Base-by-base conservation (phyloP, 805 yeast genomes). In the Tetrapisispora iriomotensis region DNA sequence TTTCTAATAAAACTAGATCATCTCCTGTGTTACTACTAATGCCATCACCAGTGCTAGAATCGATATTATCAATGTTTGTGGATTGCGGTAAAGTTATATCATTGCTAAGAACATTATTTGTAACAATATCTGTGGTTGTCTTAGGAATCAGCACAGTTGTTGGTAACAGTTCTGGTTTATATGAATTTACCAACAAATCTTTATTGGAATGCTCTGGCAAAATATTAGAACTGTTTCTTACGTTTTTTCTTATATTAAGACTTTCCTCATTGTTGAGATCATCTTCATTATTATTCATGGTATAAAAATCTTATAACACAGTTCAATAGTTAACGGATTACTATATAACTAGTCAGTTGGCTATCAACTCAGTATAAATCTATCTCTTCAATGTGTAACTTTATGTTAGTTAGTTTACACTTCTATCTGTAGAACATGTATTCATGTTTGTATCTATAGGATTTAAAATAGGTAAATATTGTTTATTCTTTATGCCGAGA, bases 121-220 rank as follows among this genome's bases (percentile, higher is more conserved):
- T 56, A 29, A 49, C 61, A 12, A 58, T 28, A 32, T 53, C 49
- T 2, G 62, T 58, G 1, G 62, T 58, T 12, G 59, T 53, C 34
- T 47, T 51, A 4, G 56, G 45, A 12, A 45, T 42, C 32, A 53
- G 42, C 6, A 47, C 53, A 33, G 51, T 50, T 21, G 51, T 47
- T 12, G 49, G 49, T 22, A 54, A 35, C 25, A 55, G 43, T 13
- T 57, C 61, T 6, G 51, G 31, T 29, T 38, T 38, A 17, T 38
- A 29, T 8, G 36, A 25, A 3, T 18, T 25, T 7, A 37, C 26
- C 2, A 37, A 25, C 4, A 37, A 25, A 6, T 36, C 39, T 23
- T 30, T 23, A 14, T 21, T 15, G 3, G 13, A 12, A 9, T 6
- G 29, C 2, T 34, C 37, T 10, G 15, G 24, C 7, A 6, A 2